A percentile compares a stretch with the other conserved stretches of the same genome.
phyloP scores from a whole-genome alignment of 768 basidiomycete species.

The Tricholoma saponaceum region DNA sequence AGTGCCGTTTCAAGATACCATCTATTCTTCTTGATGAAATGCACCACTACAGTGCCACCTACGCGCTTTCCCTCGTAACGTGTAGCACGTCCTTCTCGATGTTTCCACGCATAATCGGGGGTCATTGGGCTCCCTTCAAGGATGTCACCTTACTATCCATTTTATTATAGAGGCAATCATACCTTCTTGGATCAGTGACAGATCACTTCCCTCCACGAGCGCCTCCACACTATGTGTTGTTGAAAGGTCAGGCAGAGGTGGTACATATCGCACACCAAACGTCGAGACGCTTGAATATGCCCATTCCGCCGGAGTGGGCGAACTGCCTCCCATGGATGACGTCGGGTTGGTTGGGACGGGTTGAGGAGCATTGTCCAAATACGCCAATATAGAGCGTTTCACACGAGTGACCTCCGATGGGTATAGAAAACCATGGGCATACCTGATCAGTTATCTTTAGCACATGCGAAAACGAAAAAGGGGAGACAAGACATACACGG shows the following conservation, averaged over 20 bases:
- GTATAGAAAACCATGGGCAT: conserved; percentile 93
- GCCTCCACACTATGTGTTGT: conserved; percentile 79
- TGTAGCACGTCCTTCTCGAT: conserved; percentile 64
- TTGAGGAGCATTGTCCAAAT: conserved; percentile 42
- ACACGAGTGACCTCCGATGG: conserved; percentile 81
- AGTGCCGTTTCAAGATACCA: conserved; percentile 96
- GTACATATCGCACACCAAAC: conserved; percentile 73
- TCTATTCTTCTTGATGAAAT: conserved; percentile 95
- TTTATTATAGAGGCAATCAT: conserved; percentile 6
- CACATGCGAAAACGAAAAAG: conserved; percentile 3
- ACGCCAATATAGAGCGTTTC: conserved; percentile 48
- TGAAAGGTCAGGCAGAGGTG: conserved; percentile 63
- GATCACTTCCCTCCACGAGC: conserved; percentile 86
- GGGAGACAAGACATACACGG: conserved; percentile 59
- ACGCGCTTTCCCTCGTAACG: conserved; percentile 68
- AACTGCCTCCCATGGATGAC: conserved; percentile 22
- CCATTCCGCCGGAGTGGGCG: conserved; percentile 51
- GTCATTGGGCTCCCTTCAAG: conserved; percentile 51
- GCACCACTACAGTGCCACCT: conserved; percentile 93
- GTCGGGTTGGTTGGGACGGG: conserved; percentile 27
- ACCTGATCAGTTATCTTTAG: conserved; percentile 40
- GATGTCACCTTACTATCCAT: conserved; percentile 1
- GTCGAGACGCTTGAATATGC: conserved; percentile 83
- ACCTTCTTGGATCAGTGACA: conserved; percentile 73
- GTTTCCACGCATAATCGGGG: conserved; percentile 62